Conservation (phyloP, 345 rosid genomes). For the Microthlaspi erraticum region DNA sequence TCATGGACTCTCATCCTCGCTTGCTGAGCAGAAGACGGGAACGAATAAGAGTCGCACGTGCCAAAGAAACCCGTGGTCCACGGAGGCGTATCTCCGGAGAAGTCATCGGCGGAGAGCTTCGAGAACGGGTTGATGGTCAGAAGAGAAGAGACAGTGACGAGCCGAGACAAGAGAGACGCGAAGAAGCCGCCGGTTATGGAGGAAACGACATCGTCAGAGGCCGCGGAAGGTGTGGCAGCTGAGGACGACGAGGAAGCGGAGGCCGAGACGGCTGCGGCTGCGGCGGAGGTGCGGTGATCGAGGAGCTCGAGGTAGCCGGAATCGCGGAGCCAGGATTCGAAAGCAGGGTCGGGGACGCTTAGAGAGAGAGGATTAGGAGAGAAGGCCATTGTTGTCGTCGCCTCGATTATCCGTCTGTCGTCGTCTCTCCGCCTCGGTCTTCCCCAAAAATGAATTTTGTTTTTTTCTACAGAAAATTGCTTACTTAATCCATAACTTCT, state of each 20-base stretch:
- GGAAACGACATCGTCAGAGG: conserved; percentile 43
- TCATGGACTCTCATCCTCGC: conserved; percentile 82
- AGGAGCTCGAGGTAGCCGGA: conserved; percentile 95
- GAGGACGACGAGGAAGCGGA: conserved; percentile 41
- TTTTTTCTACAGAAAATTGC: conserved; percentile 17
- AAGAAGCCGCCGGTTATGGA: conserved; percentile 51
- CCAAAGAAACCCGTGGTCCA: conserved; percentile 86
- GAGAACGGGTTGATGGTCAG: conserved; percentile 78
- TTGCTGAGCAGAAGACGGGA: conserved; percentile 76
- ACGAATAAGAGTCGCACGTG: conserved; percentile 67
- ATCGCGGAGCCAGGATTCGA: conserved; percentile 97
- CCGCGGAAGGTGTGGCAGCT: conserved; percentile 36
- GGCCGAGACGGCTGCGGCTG: conserved; percentile 51
- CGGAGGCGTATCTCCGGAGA: conserved; percentile 70
- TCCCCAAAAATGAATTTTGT: conserved; percentile 7
- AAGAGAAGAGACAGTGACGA: conserved; percentile 64
- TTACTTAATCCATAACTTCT: conserved; percentile 15
- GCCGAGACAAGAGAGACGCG: conserved; percentile 50
- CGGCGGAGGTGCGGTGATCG: conserved; percentile 59
- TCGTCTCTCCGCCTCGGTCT: conserved; percentile 10
- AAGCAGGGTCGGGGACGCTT: conserved; percentile 74
- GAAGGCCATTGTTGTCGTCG: conserved; percentile 57
- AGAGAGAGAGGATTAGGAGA: conserved; percentile 85
- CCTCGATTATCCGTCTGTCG: conserved; percentile 25
- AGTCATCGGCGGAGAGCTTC: conserved; percentile 82